A percentile compares a stretch with the other conserved stretches of the same genome.
Evolutionary conservation across 805 yeast species (phyloP).

Genomic region (Clavispora asparagi): DNA sequence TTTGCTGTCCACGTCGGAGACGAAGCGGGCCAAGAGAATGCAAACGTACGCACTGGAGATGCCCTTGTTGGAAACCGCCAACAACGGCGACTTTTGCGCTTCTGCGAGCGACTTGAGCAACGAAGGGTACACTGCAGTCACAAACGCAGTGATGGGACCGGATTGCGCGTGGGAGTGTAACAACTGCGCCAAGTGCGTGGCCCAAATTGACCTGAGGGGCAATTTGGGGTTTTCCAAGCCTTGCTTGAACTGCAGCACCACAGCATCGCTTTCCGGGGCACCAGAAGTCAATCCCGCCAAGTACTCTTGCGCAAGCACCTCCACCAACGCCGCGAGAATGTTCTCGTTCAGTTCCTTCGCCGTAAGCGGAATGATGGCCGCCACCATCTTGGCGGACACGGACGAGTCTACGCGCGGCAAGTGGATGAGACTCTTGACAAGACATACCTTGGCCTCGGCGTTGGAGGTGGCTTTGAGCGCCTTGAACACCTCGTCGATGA

Average conservation of each 20-base stretch:
- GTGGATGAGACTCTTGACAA: conserved; percentile 44
- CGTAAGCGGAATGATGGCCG: conserved; percentile 46
- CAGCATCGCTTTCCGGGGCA: conserved; percentile 9
- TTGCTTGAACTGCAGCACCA: conserved; percentile 33
- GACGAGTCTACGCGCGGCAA: conserved; percentile 9
- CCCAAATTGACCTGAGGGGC: conserved; percentile 66
- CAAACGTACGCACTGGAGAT: conserved; percentile 53
- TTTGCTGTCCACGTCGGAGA: conserved; percentile 11
- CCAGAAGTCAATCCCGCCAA: conserved; percentile 11
- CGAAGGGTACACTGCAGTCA: conserved; percentile 16
- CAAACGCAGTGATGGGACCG: background rate
- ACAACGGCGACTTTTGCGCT: conserved; percentile 47
- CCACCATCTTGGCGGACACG: conserved; percentile 27
- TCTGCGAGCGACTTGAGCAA: conserved; percentile 32
- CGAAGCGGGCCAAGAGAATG: conserved; percentile 19
- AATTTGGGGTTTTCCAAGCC: conserved; percentile 67
- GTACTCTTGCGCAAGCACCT: conserved; percentile 45
- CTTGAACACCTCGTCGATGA: conserved; percentile 52
- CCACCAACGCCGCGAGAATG: conserved; percentile 46
- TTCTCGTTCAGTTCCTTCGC: conserved; percentile 73
- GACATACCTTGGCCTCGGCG: conserved; percentile 59
- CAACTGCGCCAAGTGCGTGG: conserved; percentile 29
- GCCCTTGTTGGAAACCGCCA: conserved; percentile 47
- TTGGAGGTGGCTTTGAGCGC: conserved; percentile 52
- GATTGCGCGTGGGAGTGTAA: background rate